Base-by-base conservation (phyloP, 1,284 basidiomycete species). In the Cerioporus squamosus region DNA sequence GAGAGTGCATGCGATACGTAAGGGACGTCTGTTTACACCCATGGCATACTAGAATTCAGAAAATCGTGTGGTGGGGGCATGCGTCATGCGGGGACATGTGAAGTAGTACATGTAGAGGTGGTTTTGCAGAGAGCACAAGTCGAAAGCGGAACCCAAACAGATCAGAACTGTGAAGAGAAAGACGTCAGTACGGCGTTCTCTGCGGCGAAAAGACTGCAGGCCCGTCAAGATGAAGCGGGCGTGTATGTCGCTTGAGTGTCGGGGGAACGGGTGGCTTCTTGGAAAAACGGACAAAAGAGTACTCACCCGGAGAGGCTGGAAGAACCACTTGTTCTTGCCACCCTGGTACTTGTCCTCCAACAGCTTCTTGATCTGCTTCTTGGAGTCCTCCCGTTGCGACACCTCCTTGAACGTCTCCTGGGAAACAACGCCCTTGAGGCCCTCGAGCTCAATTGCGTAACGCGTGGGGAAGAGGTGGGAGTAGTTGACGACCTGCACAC, bases 291-390 rank as follows among this genome's bases (percentile, higher is more conserved):
- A 36, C 9, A 31, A 55, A 5, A 36, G 14, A 3, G 36, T 50
- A 81, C 88, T 68, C 75, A 93, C 91, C 70, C 87, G 84, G 60
- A 94, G 85, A 60, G 87, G 72, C 65, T 87, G 84, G 86, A 94
- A 94, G 85, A 95, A 97, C 95, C 95, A 97, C 77, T 89, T 90
- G 87, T 96, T 97, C 85, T 95, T 94, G 62, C 95, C 95, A 60
- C 82, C 80, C 57, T 83, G 82, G 86, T 97, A 97, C 63, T 94
- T 83, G 73, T 97, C 94, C 87, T 97, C 95, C 61, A 98, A 80
- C 74, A 93, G 76, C 81, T 97, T 97, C 87, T 97, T 97, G 77
- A 97, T 88, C 68, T 82, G 88, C 86, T 98, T 98, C 84, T 97
- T 97, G 59, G 94, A 85, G 69, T 96, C 88, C 79, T 94, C 92